Evolutionary conservation across 1,284 basidiomycete species (phyloP).

Genomic region (Somion occarium): DNA sequence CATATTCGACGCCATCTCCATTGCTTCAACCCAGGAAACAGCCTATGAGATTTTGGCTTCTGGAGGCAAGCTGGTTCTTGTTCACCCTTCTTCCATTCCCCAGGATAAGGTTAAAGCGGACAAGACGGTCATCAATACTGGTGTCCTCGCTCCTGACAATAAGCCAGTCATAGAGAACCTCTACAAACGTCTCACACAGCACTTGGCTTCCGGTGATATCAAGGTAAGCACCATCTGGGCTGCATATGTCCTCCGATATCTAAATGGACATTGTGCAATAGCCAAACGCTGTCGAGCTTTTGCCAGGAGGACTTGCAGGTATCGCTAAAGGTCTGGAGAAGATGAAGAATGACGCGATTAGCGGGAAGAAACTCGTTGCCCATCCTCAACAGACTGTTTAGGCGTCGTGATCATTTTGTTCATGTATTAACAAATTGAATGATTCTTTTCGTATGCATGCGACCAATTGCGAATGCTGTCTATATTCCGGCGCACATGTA

Average conservation of each 20-base stretch:
- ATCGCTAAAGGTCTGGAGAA: conserved; percentile 39
- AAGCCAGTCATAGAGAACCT: conserved; percentile 2
- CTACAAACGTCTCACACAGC: conserved; percentile 2
- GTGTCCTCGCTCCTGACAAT: background rate
- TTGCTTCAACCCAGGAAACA: conserved; percentile 8
- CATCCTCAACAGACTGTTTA: conserved; percentile 1
- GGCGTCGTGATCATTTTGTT: background rate
- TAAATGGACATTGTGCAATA: too few relatives aligned
- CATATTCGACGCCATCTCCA: conserved; percentile 10
- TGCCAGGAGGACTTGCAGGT: conserved; percentile 42
- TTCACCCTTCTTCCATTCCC: background rate
- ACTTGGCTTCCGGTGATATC: conserved; percentile 7
- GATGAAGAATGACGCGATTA: conserved; percentile 23
- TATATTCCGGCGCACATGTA: too few relatives aligned
- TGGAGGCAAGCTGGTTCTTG: conserved; percentile 9
- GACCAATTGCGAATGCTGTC: too few relatives aligned
- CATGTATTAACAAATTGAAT: background rate
- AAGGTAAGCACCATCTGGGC: conserved; percentile 11
- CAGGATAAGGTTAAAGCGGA: conserved; percentile 2
- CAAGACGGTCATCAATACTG: background rate
- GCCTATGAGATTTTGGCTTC: conserved; percentile 8
- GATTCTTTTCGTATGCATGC: too few relatives aligned
- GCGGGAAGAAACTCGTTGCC: background rate
- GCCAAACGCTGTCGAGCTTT: conserved; percentile 32
- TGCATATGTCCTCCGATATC: too few relatives aligned